phyloP scores from a whole-genome alignment of 2,329 filamentous ascomycete species.

The Beauveria sp. region DNA sequence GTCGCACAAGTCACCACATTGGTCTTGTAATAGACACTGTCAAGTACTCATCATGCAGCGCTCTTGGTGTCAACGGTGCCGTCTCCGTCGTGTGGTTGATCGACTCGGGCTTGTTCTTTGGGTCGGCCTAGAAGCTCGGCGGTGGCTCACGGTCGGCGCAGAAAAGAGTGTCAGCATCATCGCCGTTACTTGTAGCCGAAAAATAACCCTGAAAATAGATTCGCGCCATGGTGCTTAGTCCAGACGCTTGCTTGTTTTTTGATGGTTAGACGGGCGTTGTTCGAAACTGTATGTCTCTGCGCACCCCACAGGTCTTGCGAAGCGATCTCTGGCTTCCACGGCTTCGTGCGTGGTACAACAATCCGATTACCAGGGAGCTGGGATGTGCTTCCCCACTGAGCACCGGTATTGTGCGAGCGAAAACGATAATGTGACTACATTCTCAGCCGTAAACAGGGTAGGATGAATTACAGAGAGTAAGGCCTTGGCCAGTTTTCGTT shows the following conservation, averaged over 20 bases:
- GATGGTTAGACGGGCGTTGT: background rate
- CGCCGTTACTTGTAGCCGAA: background rate
- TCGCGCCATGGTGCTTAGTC: background rate
- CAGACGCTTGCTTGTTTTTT: background rate
- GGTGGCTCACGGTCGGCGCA: background rate
- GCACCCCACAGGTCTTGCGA: background rate
- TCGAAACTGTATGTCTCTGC: background rate
- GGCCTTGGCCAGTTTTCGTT: background rate
- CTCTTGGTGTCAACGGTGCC: background rate
- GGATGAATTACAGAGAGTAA: background rate
- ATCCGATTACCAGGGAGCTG: background rate
- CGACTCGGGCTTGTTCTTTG: background rate
- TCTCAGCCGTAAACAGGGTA: background rate
- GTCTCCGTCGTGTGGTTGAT: background rate
- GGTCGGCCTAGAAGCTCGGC: background rate
- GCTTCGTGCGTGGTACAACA: background rate
- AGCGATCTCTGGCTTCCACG: background rate
- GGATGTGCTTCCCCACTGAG: background rate
- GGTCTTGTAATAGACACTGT: background rate
- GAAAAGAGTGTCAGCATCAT: constrained; percentile 6
- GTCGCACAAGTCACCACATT: background rate
- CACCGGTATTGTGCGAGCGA: background rate
- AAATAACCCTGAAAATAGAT: background rate
- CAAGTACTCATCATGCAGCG: background rate
- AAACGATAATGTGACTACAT: background rate